Conservation (phyloP, 805 yeast genomes). For the Hanseniaspora lindneri region DNA sequence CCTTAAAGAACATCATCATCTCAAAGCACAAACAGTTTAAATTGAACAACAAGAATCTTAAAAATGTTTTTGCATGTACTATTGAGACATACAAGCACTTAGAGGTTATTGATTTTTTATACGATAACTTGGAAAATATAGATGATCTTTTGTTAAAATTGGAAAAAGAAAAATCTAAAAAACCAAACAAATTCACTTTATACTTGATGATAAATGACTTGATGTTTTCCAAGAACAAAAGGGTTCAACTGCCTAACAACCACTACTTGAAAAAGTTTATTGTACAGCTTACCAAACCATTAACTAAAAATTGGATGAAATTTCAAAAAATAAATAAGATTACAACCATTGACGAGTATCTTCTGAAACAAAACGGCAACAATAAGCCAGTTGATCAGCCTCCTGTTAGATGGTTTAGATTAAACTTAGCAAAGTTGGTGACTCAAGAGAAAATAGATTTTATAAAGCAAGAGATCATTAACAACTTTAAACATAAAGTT, state of each 20-base stretch:
- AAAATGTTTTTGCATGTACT: constrained; percentile 76
- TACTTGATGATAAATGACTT: constrained; percentile 70
- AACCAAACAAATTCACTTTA: constrained; percentile 29
- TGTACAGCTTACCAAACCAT: constrained; percentile 56
- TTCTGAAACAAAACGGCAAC: constrained; percentile 19
- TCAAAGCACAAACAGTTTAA: constrained; percentile 37
- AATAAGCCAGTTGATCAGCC: constrained; percentile 36
- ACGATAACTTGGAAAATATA: constrained; percentile 35
- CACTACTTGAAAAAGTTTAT: constrained; percentile 75
- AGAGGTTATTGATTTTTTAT: constrained; percentile 48
- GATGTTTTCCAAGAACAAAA: constrained; percentile 57
- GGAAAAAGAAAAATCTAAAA: constrained; percentile 40
- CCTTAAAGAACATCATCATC: constrained; percentile 43
- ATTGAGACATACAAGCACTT: constrained; percentile 64
- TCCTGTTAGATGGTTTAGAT: constrained; percentile 70
- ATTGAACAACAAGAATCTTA: constrained; percentile 51
- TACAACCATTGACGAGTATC: constrained; percentile 21
- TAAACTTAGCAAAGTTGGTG: constrained; percentile 49
- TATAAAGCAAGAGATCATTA: constrained; percentile 22
- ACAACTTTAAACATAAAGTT: constrained; percentile 36
- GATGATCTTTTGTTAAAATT: constrained; percentile 37
- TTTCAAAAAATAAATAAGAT: constrained; percentile 64
- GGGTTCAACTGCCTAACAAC: constrained; percentile 74
- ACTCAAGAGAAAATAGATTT: constrained; percentile 25
- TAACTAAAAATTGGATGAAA: constrained; percentile 71